Evolutionary conservation across 2,329 filamentous ascomycete species (phyloP), one percentile per base, ranked within the genome.

Genomic region (Fonsecaea nubica): DNA sequence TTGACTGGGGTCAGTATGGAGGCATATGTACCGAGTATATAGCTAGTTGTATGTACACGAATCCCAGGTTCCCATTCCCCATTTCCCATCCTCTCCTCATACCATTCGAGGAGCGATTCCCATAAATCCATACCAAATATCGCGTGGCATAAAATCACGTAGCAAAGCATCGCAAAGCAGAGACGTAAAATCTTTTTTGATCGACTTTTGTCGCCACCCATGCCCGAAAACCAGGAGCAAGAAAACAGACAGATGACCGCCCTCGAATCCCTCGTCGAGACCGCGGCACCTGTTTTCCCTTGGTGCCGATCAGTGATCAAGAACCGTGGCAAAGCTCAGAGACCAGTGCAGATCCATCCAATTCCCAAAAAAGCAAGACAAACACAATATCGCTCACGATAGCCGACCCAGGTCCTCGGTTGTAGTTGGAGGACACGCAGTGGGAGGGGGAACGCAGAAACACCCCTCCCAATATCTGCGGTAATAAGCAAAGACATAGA

Each of bases 361-460:
- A n/a, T 3, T 42, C 4, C 40, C 40, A 18, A 38, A 40, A 42
- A 30, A 13, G 12, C 12, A 21, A 15, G 30, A 61, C 40, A 42
- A 42, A n/a, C 18, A 42, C 40, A 42, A 42, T 42, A 35, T 61
- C 58, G 58, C 58, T 61, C 58, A 61, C 58, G 53, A 61, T 52
- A 52, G 58, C 58, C 58, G 40, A 50, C 42, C 58, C 58, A 61
- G 35, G 18, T 61, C n/a, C 42, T 60, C 36, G 45, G 35, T 3
- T 33, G 36, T 50, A 21, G 45, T 25, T 25, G 8, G 45, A 18
- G 12, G 9, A 10, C 45, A 9, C 18, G 45, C 45, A 21, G 3
- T 18, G 45, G 45, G 45, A 9, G 18, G 25, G 45, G 18, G 18
- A 18, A 50, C 3, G 21, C 12, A 12, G 25, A 50, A 21, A 25